phyloP scores from a whole-genome alignment of 2,329 filamentous ascomycete genomes.

The Trichothecium sympodiale region DNA sequence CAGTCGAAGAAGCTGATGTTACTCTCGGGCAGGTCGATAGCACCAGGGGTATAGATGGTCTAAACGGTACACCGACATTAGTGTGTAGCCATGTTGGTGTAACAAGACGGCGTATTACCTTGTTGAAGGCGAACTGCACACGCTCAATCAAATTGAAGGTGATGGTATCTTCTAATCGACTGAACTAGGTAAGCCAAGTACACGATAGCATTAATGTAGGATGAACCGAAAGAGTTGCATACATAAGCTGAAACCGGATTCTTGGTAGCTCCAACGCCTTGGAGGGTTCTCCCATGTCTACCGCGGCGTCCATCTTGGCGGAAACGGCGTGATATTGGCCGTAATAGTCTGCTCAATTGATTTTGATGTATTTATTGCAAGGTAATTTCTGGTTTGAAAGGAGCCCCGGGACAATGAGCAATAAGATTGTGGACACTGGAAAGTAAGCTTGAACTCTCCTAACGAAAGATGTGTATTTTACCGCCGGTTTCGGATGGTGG shows the following conservation, averaged over 20 bases:
- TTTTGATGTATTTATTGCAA: too few species aligned
- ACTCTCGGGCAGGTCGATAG: slow-evolving; percentile 65
- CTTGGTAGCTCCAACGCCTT: slow-evolving; percentile 82
- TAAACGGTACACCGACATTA: slow-evolving; percentile 11
- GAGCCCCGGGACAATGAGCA: too few species aligned
- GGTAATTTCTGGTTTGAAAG: too few species aligned
- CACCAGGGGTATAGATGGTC: slow-evolving; percentile 73
- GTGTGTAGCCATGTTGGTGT: too few species aligned
- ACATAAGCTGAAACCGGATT: slow-evolving; percentile 93
- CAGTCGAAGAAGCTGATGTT: slow-evolving; percentile 83
- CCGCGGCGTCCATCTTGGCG: slow-evolving; percentile 69
- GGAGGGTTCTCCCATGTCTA: slow-evolving; percentile 75
- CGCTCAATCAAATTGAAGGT: slow-evolving; percentile 95
- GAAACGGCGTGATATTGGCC: too few species aligned
- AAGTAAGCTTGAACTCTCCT: too few species aligned
- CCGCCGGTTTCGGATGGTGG: too few species aligned
- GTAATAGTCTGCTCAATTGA: too few species aligned
- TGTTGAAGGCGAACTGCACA: slow-evolving; percentile 91
- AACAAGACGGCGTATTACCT: slow-evolving; percentile 12
- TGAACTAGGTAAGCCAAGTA: slow-evolving; percentile 28
- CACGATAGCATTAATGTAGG: slow-evolving; percentile 1
- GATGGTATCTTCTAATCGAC: slow-evolving; percentile 94
- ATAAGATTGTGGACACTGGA: too few species aligned
- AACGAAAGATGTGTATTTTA: too few species aligned
- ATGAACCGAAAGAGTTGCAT: slow-evolving; percentile 18